Percentiles rank a stretch among this genome's conserved stretches.
Conservation (phyloP, 2,329 filamentous ascomycete species). For the Ascochyta rabiei region DNA sequence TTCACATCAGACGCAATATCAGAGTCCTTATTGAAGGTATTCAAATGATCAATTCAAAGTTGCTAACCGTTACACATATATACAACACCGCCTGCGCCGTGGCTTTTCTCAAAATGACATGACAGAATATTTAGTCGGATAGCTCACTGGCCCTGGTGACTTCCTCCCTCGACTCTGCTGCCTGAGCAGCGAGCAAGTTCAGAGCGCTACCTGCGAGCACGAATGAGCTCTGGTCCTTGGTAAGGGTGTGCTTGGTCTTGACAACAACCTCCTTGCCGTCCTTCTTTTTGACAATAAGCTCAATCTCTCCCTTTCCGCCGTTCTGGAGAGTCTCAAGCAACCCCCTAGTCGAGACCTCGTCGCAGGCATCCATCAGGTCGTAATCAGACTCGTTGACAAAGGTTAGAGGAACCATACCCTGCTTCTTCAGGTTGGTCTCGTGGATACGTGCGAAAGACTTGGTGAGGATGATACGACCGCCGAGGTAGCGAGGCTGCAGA, state of each 20-base stretch:
- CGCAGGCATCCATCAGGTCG: slow-evolving; percentile 79
- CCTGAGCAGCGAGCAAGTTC: slow-evolving; percentile 80
- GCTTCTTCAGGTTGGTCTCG: slow-evolving; percentile 96
- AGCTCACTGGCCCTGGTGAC: slow-evolving; percentile 47
- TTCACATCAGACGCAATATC: no score
- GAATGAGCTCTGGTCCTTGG: slow-evolving; percentile 87
- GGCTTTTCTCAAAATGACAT: slow-evolving; percentile 1
- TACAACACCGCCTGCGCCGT: slow-evolving; percentile 13
- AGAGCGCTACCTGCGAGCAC: slow-evolving; percentile 92
- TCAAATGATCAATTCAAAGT: background rate
- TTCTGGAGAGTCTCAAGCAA: slow-evolving; percentile 80
- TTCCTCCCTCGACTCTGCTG: slow-evolving; percentile 42
- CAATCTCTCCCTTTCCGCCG: slow-evolving; percentile 78
- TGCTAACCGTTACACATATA: slow-evolving; percentile 13
- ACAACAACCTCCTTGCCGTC: slow-evolving; percentile 70
- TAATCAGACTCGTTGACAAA: slow-evolving; percentile 91
- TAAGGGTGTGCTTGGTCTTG: slow-evolving; percentile 85
- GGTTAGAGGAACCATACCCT: slow-evolving; percentile 92
- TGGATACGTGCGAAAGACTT: slow-evolving; percentile 93
- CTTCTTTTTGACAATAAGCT: slow-evolving; percentile 60
- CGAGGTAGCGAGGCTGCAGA: slow-evolving; percentile 87
- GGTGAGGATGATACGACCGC: slow-evolving; percentile 79
- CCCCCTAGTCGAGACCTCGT: slow-evolving; percentile 81
- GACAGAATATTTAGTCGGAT: slow-evolving; percentile 39
- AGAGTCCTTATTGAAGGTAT: background rate